Percentiles rank a stretch among this genome's conserved stretches.
phyloP scores from a whole-genome alignment of 1,284 basidiomycete species.

The Lentinula novae-zelandiae region DNA sequence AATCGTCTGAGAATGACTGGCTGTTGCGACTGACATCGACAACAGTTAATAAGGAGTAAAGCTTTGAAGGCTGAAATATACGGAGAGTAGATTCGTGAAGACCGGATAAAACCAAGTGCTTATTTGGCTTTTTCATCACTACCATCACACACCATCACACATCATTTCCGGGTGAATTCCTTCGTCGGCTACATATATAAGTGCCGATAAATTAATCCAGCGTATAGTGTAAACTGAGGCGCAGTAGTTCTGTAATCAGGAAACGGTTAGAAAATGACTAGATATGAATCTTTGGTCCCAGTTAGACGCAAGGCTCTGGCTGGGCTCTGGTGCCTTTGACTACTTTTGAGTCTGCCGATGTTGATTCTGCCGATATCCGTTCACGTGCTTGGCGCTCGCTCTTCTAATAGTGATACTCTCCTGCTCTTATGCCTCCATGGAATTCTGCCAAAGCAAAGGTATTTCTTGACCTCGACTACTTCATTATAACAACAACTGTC shows the following conservation, averaged over 20 bases:
- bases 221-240: too few species aligned
- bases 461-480: background rate
- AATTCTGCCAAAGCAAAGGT: constrained; percentile 74
- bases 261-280: too few species aligned
- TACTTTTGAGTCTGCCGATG: background rate
- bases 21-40: background rate
- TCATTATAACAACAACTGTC: too few species aligned
- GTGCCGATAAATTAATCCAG: background rate
- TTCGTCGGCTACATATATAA: background rate
- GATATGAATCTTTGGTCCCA: too few species aligned
- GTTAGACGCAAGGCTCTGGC: too few species aligned
- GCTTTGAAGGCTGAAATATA: background rate
- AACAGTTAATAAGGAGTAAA: background rate
- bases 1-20: constrained; percentile 4
- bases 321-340: too few species aligned
- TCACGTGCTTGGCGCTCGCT: background rate
- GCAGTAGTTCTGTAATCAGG: too few species aligned
- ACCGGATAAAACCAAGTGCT: background rate
- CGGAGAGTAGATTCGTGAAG: background rate
- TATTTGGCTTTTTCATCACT: background rate
- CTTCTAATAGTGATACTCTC: too few species aligned
- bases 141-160: background rate
- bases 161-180: background rate
- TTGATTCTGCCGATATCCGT: background rate
- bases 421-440: constrained; percentile 57